phyloP scores from a whole-genome alignment of 2,329 filamentous ascomycete genomes.

The Hypoxylon sp. region DNA sequence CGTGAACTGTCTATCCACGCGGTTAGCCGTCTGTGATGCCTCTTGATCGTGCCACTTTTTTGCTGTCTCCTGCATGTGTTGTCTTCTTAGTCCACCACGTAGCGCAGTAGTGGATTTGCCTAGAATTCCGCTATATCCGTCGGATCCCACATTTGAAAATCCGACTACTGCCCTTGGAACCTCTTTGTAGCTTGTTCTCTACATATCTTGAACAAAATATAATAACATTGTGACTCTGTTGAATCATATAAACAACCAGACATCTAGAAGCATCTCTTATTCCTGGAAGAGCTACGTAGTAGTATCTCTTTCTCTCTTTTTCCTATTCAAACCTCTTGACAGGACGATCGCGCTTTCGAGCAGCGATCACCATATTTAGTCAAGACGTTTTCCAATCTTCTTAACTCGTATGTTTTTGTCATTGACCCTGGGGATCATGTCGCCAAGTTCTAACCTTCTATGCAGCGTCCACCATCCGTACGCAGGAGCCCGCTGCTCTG shows the following conservation, averaged over 20 bases:
- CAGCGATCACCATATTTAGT: constrained; percentile 75
- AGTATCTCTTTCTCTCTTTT: constrained; percentile 12
- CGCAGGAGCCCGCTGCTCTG: constrained; percentile 95
- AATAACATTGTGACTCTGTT: constrained; percentile 18
- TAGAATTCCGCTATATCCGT: constrained; percentile 39
- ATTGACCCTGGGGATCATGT: constrained; percentile 6
- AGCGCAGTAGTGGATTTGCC: constrained; percentile 31
- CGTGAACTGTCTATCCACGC: constrained; percentile 33
- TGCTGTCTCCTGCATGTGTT: constrained; percentile 39
- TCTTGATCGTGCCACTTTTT: constrained; percentile 39
- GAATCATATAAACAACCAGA: constrained; percentile 3
- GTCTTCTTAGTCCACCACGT: constrained; percentile 28
- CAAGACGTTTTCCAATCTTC: constrained; percentile 99
- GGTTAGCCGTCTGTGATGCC: constrained; percentile 17
- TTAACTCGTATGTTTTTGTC: constrained; percentile 84
- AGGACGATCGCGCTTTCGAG: constrained; percentile 69
- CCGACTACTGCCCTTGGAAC: constrained; percentile 18
- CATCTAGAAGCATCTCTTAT: constrained; percentile 2
- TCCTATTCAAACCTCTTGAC: constrained; percentile 29
- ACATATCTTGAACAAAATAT: constrained; percentile 9
- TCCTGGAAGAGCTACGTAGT: constrained; percentile 17
- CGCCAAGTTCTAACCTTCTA: constrained; percentile 38
- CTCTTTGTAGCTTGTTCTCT: constrained; percentile 18
- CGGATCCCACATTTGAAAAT: constrained; percentile 36
- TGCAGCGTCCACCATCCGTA: constrained; percentile 92